Percentiles rank a stretch among this genome's conserved stretches.
Conservation (phyloP, 805 yeast genomes). For the Cyberlindnera mycetangii region DNA sequence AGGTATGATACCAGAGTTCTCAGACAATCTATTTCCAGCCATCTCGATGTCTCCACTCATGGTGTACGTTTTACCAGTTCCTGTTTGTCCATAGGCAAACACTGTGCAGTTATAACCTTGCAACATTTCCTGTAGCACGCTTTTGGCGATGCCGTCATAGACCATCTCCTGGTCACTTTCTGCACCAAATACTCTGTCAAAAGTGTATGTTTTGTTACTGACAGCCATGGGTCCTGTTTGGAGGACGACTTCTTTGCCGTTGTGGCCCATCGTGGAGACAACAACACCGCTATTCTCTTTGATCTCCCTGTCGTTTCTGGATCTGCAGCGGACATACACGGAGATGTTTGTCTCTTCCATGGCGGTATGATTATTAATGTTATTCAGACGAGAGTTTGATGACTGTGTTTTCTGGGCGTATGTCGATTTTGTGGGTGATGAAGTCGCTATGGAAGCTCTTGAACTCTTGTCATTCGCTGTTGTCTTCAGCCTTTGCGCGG, state of each 20-base stretch:
- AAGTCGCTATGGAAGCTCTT: constrained; percentile 18
- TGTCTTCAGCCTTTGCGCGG: constrained; percentile 3
- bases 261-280: constrained; percentile 44
- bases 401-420: constrained; percentile 25
- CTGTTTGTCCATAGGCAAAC: constrained; percentile 87
- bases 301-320: constrained; percentile 52
- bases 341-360: constrained; percentile 40
- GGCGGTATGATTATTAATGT: not conserved
- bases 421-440: constrained; percentile 21
- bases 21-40: constrained; percentile 34
- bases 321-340: constrained; percentile 56
- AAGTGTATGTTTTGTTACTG: constrained; percentile 52
- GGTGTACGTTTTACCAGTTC: constrained; percentile 77
- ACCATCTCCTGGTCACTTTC: constrained; percentile 70
- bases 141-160: constrained; percentile 61
- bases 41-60: constrained; percentile 67
- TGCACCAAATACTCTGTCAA: constrained; percentile 80
- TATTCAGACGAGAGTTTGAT: constrained; percentile 19
- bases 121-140: constrained; percentile 58
- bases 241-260: constrained; percentile 44
- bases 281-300: constrained; percentile 55
- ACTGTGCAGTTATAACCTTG: constrained; percentile 75
- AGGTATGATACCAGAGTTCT: constrained; percentile 63
- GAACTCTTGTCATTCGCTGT: constrained; percentile 13
- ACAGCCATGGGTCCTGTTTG: constrained; percentile 37